Evolutionary conservation across 495 filamentous ascomycete species (phyloP).

Genomic region (Penicillium alfredii): DNA sequence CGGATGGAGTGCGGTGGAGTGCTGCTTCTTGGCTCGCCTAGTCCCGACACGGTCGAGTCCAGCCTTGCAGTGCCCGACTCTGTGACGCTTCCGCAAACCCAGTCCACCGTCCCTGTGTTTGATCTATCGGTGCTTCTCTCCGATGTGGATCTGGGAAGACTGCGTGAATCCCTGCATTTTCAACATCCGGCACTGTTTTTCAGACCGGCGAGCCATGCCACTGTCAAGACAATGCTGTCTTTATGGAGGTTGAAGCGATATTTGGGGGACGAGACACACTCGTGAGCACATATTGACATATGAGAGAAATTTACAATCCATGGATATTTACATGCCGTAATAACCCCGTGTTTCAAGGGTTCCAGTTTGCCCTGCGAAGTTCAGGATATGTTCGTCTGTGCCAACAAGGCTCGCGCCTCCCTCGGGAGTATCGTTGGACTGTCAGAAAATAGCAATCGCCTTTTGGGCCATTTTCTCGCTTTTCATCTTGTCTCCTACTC

Average conservation of each 20-base stretch:
- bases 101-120: conserved; percentile 38
- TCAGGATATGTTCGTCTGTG: too few species aligned
- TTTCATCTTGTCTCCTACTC: too few species aligned
- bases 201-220: conserved; percentile 30
- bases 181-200: conserved; percentile 29
- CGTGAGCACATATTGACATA: not conserved
- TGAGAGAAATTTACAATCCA: not conserved
- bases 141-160: conserved; percentile 21
- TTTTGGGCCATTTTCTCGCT: too few species aligned
- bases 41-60: too few species aligned
- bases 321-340: too few species aligned
- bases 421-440: too few species aligned
- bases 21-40: conserved; percentile 23
- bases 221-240: conserved; percentile 46
- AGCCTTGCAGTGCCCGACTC: conserved; percentile 11
- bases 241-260: conserved; percentile 68
- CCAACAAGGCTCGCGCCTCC: too few species aligned
- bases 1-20: conserved; percentile 29
- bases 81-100: conserved; percentile 24
- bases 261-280: conserved; percentile 22
- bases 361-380: too few species aligned
- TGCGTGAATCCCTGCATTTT: conserved; percentile 23
- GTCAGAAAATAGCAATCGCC: too few species aligned
- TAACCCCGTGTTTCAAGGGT: too few species aligned
- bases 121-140: conserved; percentile 38